Conservation (phyloP, 202 grass and related monocot species). For the Schoenoplectus tabernaemontani region DNA sequence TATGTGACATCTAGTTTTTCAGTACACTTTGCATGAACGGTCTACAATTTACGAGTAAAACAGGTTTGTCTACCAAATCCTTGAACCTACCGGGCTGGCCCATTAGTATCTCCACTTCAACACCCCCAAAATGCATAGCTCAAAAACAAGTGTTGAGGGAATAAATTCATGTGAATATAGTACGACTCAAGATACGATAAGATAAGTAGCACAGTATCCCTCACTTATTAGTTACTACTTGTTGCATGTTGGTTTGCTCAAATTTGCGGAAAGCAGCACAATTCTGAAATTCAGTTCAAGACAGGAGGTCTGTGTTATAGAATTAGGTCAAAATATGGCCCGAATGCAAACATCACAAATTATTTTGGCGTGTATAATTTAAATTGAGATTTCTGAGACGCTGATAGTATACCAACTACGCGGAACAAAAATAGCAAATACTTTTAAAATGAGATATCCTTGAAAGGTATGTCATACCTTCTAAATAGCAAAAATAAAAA, state of each 20-base stretch:
- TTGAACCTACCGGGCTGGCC: not conserved
- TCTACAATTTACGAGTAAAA: not conserved
- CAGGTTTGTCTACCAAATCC: not conserved
- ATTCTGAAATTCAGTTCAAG: not conserved
- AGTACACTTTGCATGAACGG: not conserved
- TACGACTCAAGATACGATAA: constrained; percentile 13
- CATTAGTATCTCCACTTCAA: not conserved
- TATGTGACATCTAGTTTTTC: not conserved
- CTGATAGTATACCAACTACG: not conserved
- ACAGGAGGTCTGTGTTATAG: not conserved
- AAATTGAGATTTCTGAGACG: not conserved
- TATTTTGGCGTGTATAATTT: not conserved
- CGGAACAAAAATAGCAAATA: not conserved
- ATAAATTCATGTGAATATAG: constrained; percentile 15
- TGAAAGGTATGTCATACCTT: not conserved
- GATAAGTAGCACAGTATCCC: constrained; percentile 17
- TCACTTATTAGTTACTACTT: not conserved
- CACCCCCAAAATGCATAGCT: not conserved
- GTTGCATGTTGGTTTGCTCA: not conserved
- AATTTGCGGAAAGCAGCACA: not conserved
- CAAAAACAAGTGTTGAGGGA: not conserved
- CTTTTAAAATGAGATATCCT: not conserved
- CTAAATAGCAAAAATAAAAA: not conserved
- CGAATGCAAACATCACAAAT: not conserved
- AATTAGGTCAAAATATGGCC: not conserved